Percentiles rank a stretch among this genome's conserved stretches.
Evolutionary conservation across 1,139 yeast genomes (phyloP).

Genomic region (Diutina siamensis): DNA sequence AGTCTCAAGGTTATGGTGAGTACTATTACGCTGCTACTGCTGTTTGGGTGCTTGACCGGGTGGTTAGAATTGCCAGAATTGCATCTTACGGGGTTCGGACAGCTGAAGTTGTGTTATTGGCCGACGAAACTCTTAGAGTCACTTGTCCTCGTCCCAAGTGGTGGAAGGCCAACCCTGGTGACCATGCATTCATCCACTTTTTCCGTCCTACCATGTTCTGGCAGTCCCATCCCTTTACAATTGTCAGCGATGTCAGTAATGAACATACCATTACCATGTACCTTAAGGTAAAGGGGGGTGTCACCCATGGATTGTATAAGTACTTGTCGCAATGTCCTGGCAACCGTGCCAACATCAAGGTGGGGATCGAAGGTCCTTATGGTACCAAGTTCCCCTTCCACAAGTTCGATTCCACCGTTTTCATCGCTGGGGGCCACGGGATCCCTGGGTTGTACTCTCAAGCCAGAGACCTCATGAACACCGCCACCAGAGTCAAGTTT

Average conservation of each 20-base stretch:
- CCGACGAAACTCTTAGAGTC: constrained; percentile 35
- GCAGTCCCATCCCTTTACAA: constrained; percentile 59
- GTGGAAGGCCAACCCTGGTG: constrained; percentile 45
- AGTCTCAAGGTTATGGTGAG: constrained; percentile 29
- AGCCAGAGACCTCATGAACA: constrained; percentile 9
- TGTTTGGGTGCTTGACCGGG: constrained; percentile 54
- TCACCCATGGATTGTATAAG: constrained; percentile 21
- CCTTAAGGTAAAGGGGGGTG: constrained; percentile 33
- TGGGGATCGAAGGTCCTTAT: constrained; percentile 58
- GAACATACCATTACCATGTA: constrained; percentile 27
- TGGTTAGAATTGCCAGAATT: constrained; percentile 39
- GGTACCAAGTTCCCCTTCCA: constrained; percentile 24
- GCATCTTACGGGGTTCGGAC: constrained; percentile 34
- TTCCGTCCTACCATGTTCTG: constrained; percentile 43
- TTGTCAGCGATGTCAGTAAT: constrained; percentile 14
- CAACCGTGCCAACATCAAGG: constrained; percentile 21
- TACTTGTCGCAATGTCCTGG: constrained; percentile 38
- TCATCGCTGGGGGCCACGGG: constrained; percentile 29
- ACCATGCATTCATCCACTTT: constrained; percentile 50
- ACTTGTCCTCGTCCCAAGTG: constrained; percentile 26
- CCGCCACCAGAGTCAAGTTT: constrained; percentile 18
- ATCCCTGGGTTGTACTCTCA: constrained; percentile 11
- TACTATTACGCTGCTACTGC: constrained; percentile 45
- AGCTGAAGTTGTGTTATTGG: constrained; percentile 37
- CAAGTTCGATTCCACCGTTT: constrained; percentile 40